Evolutionary conservation across 495 filamentous ascomycete genomes (phyloP).

Genomic region (Podospora sp.): DNA sequence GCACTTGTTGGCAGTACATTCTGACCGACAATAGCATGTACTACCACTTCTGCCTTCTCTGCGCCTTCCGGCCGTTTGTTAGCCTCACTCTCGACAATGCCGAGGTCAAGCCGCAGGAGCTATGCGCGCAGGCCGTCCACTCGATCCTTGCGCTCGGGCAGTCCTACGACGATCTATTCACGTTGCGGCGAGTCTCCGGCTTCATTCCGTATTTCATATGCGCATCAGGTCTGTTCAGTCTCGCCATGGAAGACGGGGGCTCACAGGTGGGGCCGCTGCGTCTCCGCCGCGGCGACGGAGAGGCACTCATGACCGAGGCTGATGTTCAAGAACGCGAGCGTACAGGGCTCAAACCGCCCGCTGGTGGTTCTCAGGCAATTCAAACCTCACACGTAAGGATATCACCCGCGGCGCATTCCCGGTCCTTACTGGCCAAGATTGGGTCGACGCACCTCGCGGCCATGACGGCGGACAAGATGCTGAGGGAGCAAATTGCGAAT

Average conservation of each 20-base stretch:
- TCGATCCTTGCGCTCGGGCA: slow-evolving; percentile 13
- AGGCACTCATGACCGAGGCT: neutral
- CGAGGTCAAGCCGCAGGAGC: slow-evolving; percentile 9
- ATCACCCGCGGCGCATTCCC: slow-evolving; percentile 2
- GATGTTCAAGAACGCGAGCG: neutral
- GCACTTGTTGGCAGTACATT: neutral
- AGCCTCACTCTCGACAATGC: neutral
- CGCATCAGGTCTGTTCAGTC: slow-evolving; percentile 11
- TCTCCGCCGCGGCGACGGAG: neutral
- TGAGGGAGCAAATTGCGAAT: neutral
- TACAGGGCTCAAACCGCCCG: neutral
- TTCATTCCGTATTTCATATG: slow-evolving; percentile 14
- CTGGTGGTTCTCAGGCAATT: neutral
- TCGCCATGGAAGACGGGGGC: slow-evolving; percentile 16
- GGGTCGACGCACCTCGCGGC: slow-evolving; percentile 8
- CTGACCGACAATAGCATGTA: slow-evolving; percentile 11
- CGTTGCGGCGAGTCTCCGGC: slow-evolving; percentile 13
- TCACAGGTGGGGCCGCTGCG: neutral
- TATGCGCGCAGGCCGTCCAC: slow-evolving; percentile 12
- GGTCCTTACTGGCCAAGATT: slow-evolving; percentile 8
- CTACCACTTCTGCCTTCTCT: slow-evolving; percentile 19
- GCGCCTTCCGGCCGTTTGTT: slow-evolving; percentile 13
- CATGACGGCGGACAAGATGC: neutral
- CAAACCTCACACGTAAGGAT: slow-evolving; percentile 6
- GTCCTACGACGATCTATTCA: slow-evolving; percentile 20